Base-by-base conservation (phyloP, 139 green algal genomes). In the Coccomyxa sp. region DNA sequence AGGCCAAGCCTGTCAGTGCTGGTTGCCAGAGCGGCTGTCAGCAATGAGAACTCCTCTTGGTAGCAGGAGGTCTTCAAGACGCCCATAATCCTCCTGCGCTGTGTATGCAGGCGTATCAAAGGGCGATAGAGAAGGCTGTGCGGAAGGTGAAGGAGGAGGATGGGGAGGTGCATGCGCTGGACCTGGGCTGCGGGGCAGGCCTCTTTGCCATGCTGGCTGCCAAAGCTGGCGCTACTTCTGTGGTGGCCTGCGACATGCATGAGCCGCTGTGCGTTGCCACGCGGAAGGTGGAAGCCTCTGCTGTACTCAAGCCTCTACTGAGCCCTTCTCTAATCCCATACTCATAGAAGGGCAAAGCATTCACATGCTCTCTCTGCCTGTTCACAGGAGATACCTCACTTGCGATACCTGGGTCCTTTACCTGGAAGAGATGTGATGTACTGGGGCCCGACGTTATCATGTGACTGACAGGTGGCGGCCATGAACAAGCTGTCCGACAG, bases 181-280 rank as follows among this genome's bases (percentile, higher is more conserved):
- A 98, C 76, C 83, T 97, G 37, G 94, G 94, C 18, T 94, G 89
- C 77, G 94, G 94, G 8, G 88, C 89, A 2, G 94, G 94, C 39
- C 78, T 95, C 37, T 84, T 97, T 35, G 79, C 85, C 14, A 82
- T 95, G 31, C 79, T 88, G 87, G 69, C 82, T 89, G 82, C 93
- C 74, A 3, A 70, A 76, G 79, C 82, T 90, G 85, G 94, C 82
- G 39, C 92, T 78, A 74, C 55, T 22, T 36, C 73, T 10, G 90
- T 95, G 68, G 81, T 89, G 39, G 89, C 81, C 8, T 87, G 81
- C 73, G 90, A 95, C 71, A 77, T 92, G 58, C 83, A 88, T 22
- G 82, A 83, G 2, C 37, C 44, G 31, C 69, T 90, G 36, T 82
- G 70, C 34, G 68, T 77, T 33, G 40, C 83, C 31, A 79, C 86